Conservation (phyloP, 176 grass and related monocot species). For the Cenchrus fungigraminus region DNA sequence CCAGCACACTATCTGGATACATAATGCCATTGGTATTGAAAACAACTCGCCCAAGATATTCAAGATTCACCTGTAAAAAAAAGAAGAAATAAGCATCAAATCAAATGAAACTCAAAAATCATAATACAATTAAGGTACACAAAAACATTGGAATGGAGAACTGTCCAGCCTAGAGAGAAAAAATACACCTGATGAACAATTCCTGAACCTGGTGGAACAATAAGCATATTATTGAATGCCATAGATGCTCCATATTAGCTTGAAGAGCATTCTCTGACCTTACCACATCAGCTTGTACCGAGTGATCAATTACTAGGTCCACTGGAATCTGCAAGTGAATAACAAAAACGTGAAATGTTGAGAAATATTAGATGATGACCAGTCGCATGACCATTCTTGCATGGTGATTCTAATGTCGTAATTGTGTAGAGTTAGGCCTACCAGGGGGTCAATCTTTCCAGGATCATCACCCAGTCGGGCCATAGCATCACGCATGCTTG, state of each 20-base stretch:
- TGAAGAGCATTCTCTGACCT: conserved; percentile 30
- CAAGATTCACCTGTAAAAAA: conserved; percentile 26
- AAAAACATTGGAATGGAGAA: not conserved
- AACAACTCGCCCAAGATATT: conserved; percentile 34
- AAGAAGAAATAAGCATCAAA: not conserved
- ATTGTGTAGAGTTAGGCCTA: not conserved
- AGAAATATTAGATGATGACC: not conserved
- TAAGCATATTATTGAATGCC: conserved; percentile 35
- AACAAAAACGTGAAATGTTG: not conserved
- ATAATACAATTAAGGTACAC: not conserved
- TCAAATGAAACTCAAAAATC: conserved; percentile 2
- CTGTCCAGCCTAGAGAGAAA: not conserved
- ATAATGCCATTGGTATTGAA: conserved; percentile 26
- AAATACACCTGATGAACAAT: conserved; percentile 31
- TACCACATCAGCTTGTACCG: conserved; percentile 22
- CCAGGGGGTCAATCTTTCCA: conserved; percentile 29
- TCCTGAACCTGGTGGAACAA: conserved; percentile 36
- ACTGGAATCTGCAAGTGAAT: conserved; percentile 11
- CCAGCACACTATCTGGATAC: conserved; percentile 16
- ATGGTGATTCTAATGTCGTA: not conserved
- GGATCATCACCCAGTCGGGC: not conserved
- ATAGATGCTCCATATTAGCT: conserved; percentile 17
- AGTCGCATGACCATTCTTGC: not conserved
- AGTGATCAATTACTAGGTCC: conserved; percentile 30
- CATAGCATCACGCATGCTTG: conserved; percentile 31